Conservation (phyloP, 1,284 basidiomycete genomes). For the Trichosporon ovoides region DNA sequence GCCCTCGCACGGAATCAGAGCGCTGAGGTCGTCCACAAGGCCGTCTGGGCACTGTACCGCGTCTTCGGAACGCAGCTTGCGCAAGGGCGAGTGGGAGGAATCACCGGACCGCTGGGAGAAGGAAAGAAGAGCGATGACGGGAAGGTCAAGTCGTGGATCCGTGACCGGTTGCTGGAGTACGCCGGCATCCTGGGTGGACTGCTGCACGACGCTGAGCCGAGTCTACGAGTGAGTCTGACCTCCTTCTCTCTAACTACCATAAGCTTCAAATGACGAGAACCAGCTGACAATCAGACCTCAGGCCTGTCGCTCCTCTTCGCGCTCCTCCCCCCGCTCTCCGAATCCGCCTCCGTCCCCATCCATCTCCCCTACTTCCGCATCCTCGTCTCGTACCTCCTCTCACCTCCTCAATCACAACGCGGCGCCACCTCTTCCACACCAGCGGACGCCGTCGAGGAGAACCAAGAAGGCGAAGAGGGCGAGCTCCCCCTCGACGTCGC, state of each 20-base stretch:
- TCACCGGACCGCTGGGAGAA: slow-evolving; percentile 19
- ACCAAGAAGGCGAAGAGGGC: slow-evolving; percentile 34
- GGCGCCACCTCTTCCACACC: slow-evolving; percentile 45
- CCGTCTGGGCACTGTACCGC: slow-evolving; percentile 74
- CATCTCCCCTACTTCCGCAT: slow-evolving; percentile 42
- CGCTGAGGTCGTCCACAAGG: slow-evolving; percentile 62
- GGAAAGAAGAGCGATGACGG: slow-evolving; percentile 40
- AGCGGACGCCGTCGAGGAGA: slow-evolving; percentile 6
- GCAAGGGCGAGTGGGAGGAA: slow-evolving; percentile 55
- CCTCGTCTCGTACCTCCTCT: slow-evolving; percentile 38
- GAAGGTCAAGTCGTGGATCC: slow-evolving; percentile 70
- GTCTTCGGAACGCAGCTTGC: slow-evolving; percentile 65
- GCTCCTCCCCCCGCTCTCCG: slow-evolving; percentile 69
- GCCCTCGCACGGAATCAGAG: slow-evolving; percentile 50
- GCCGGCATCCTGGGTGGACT: slow-evolving; percentile 63
- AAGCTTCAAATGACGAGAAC: too few species aligned
- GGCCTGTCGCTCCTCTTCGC: slow-evolving; percentile 74
- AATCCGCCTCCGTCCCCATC: slow-evolving; percentile 52
- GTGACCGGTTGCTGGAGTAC: slow-evolving; percentile 64
- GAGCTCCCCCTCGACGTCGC: slow-evolving; percentile 64
- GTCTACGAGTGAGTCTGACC: slow-evolving; percentile 54
- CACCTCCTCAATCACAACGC: slow-evolving; percentile 36
- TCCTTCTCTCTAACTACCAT: neutral
- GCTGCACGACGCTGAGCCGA: slow-evolving; percentile 65
- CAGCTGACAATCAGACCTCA: slow-evolving; percentile 57